Evolutionary conservation across 2,329 filamentous ascomycete genomes (phyloP), one percentile per base, ranked within the genome.

Genomic region (Chlorencoelia australis): DNA sequence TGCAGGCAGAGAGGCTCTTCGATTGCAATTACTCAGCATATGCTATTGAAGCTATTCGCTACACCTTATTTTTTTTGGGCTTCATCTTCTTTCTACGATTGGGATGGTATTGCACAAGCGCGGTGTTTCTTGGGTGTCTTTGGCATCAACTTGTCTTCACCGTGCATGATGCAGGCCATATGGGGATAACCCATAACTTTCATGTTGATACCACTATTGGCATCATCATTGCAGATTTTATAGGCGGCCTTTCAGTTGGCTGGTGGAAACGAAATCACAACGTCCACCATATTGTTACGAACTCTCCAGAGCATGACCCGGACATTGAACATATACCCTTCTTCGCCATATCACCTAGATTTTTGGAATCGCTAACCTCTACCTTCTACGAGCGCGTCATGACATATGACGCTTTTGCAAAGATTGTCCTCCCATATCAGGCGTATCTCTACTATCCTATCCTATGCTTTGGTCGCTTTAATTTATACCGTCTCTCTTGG

Each of bases 191-290:
- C 2, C 89, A 96, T 60, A 70, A 80, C 56, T 96, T 89, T 57
- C 78, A 82, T 33, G 62, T 76, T 24, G 91, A 98, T 59, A 82
- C 81, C 2, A 68, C 82, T 32, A 85, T 98, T 44, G 89, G 86
- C 32, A 94, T 96, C 54, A 63, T 94, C 46, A 82, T 95, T 52
- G 87, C 88, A 35, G 82, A 94, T 57, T 96, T 82, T 51, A 65
- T 91, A 14, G 91, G 91, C 24, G 91, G 91, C 0, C 63, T 98
- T 21, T 94, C 86, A 17, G 64, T 94, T 36, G 85, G 89, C 29
- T 98, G 91, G 91, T 98, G 91, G 89, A 96, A 96, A 62, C 73
- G 77, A 43, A 95, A 79, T 57, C 89, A 96, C 61, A 96, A 96
- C 54, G 87, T 95, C 7, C 89, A 96, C 57, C 89, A 96, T 55